A percentile compares a stretch with the other conserved stretches of the same genome.
Conservation (phyloP, 2,329 filamentous ascomycete genomes). For the Arthrobotrys conoides region DNA sequence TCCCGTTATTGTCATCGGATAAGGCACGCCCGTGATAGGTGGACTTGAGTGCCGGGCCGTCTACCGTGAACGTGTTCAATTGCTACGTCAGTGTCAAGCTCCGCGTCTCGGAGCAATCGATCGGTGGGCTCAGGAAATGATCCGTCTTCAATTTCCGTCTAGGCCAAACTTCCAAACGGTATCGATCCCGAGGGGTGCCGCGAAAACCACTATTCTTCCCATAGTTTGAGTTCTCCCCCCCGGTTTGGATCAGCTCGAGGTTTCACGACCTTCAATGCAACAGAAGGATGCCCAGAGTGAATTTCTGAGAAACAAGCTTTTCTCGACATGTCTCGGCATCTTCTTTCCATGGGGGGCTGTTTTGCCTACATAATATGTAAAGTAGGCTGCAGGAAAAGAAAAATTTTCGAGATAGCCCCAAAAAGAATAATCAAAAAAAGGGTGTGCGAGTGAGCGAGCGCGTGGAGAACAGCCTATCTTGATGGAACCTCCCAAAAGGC, state of each 20-base stretch:
- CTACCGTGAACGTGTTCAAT: conserved; percentile 30
- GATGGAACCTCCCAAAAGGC: conserved; percentile 4
- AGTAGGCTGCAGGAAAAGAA: conserved; percentile 29
- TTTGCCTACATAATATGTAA: neutral
- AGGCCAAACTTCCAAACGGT: conserved; percentile 10
- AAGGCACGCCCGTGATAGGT: conserved; percentile 59
- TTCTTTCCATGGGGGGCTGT: conserved; percentile 48
- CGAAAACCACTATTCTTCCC: conserved; percentile 20
- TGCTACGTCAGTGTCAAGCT: conserved; percentile 31
- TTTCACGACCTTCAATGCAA: conserved; percentile 15
- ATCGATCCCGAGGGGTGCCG: conserved; percentile 17
- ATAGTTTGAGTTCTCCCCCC: conserved; percentile 17
- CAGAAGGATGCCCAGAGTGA: conserved; percentile 21
- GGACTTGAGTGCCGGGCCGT: conserved; percentile 47
- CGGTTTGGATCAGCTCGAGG: conserved; percentile 7
- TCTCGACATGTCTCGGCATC: conserved; percentile 61
- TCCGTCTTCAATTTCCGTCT: conserved; percentile 1
- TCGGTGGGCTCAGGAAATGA: conserved; percentile 13
- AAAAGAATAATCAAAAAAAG: neutral
- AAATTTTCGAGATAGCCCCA: conserved; percentile 17
- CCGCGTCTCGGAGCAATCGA: conserved; percentile 47
- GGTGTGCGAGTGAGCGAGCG: conserved; percentile 9
- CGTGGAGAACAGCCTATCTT: conserved; percentile 8
- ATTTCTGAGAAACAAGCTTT: conserved; percentile 58
- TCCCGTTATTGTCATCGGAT: conserved; percentile 52